phyloP scores from a whole-genome alignment of 129 eudicot species.

The Ambrosia artemisiifolia region DNA sequence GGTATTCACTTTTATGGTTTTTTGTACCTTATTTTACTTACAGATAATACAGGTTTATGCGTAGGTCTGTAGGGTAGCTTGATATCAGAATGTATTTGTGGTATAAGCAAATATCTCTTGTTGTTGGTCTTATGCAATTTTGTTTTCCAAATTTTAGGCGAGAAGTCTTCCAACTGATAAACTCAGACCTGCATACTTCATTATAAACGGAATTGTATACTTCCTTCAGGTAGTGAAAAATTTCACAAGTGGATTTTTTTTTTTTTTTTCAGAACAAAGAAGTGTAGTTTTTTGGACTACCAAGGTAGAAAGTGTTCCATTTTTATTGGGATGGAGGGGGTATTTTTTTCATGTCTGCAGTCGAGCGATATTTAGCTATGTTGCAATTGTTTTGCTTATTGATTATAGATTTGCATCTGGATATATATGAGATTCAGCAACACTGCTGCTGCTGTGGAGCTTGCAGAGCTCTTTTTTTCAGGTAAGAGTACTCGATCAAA shows the following conservation, averaged over 20 bases:
- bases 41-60: no score
- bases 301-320: no score
- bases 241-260: no score
- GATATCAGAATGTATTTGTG: background rate
- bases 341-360: no score
- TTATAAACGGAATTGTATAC: constrained; percentile 48
- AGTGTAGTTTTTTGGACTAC: no score
- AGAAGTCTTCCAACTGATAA: constrained; percentile 69
- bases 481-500: constrained; percentile 24
- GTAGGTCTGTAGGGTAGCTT: no score
- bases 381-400: constrained; percentile 7
- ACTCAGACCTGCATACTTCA: constrained; percentile 55
- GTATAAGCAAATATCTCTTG: background rate
- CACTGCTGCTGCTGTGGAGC: constrained; percentile 37
- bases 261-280: no score
- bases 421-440: constrained; percentile 39
- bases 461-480: constrained; percentile 62
- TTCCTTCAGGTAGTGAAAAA: constrained; percentile 46
- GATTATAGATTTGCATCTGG: constrained; percentile 56
- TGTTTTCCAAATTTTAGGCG: constrained; percentile 43
- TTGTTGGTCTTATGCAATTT: background rate
- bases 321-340: no score
- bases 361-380: background rate
- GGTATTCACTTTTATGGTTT: constrained; percentile 33
- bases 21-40: no score